phyloP scores from a whole-genome alignment of 306 rosid species.

The Cucurbita pepo region DNA sequence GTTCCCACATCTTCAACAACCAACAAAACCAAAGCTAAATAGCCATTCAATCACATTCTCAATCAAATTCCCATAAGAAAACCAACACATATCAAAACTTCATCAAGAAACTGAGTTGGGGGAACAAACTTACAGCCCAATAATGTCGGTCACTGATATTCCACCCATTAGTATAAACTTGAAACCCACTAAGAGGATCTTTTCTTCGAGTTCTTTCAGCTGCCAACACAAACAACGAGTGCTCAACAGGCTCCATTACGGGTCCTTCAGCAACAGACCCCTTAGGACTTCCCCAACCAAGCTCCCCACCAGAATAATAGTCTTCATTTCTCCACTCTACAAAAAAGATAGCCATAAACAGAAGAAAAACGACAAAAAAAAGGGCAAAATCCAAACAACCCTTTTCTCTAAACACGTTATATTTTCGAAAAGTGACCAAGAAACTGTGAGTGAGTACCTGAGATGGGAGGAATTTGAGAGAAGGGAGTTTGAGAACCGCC shows the following conservation, averaged over 20 bases:
- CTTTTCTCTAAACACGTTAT: background rate
- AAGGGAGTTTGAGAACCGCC: constrained; percentile 11
- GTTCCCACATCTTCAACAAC: background rate
- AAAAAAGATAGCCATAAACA: background rate
- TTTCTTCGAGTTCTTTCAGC: constrained; percentile 29
- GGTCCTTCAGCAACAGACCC: constrained; percentile 27
- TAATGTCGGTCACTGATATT: constrained; percentile 43
- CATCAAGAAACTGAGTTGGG: background rate
- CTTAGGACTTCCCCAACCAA: constrained; percentile 6
- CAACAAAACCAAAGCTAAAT: background rate
- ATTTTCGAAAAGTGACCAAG: background rate
- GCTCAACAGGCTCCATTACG: constrained; percentile 14
- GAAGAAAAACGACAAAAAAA: background rate
- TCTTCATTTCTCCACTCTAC: constrained; percentile 18
- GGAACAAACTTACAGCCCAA: constrained; percentile 31
- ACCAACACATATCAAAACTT: background rate
- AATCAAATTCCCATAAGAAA: background rate
- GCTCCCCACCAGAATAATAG: constrained; percentile 4
- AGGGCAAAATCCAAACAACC: background rate
- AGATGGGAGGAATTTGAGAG: constrained; percentile 12
- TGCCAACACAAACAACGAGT: constrained; percentile 23
- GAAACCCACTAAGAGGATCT: constrained; percentile 35
- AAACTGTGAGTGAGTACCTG: constrained; percentile 13
- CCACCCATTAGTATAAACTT: constrained; percentile 32
- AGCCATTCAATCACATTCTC: background rate